A percentile compares a stretch with the other conserved stretches of the same genome.
phyloP scores from a whole-genome alignment of 129 eudicot genomes.

The Pittosporum tobira region DNA sequence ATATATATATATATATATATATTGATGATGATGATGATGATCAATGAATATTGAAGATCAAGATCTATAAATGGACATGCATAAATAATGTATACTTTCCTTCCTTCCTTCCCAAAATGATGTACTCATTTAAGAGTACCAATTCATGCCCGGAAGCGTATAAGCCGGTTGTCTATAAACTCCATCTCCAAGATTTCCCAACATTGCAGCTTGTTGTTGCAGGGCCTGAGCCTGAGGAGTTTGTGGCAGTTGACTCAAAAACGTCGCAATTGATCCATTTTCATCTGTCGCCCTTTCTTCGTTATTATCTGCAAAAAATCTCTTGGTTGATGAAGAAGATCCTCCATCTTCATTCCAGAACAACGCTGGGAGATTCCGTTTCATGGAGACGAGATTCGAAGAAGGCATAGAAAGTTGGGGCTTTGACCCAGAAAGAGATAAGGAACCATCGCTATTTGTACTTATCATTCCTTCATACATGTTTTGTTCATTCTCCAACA shows the following conservation, averaged over 20 bases:
- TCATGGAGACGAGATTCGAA: constrained; percentile 25
- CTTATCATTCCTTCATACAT: constrained; percentile 34
- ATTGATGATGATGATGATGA: neutral
- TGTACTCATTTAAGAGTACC: constrained; percentile 45
- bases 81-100: too few relatives aligned
- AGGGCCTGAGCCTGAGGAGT: constrained; percentile 21
- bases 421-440: neutral
- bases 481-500: constrained; percentile 41
- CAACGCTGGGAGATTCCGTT: constrained; percentile 32
- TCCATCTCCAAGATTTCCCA: constrained; percentile 59
- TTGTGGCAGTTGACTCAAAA: constrained; percentile 56
- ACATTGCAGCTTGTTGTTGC: constrained; percentile 58
- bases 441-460: constrained; percentile 17
- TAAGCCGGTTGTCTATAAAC: constrained; percentile 52
- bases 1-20: constrained; percentile 1
- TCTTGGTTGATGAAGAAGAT: constrained; percentile 36
- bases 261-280: constrained; percentile 38
- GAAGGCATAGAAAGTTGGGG: constrained; percentile 7
- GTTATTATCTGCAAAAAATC: constrained; percentile 32
- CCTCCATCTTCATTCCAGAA: constrained; percentile 48
- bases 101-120: constrained; percentile 12
- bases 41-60: neutral
- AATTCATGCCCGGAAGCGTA: constrained; percentile 54
- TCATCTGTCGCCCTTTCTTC: constrained; percentile 37
- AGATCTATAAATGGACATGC: too few relatives aligned